Evolutionary conservation across 208 protist species (phyloP).

Genomic region (Leptomonas pyrrhocoris): DNA sequence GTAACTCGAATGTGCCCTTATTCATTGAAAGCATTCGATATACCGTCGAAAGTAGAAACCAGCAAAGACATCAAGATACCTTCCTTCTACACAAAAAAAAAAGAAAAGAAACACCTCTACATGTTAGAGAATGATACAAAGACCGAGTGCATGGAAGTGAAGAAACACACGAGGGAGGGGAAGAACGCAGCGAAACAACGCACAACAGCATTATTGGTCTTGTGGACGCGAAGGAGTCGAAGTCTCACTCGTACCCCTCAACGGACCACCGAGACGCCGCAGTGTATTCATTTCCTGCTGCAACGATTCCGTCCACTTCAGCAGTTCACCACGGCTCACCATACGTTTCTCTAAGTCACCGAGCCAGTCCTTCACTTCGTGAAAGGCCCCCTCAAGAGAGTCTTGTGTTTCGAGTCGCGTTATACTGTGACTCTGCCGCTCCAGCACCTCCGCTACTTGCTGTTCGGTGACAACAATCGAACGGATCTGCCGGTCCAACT

Average conservation of each 20-base stretch:
- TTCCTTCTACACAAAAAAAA: too few species aligned
- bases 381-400: slow-evolving; percentile 60
- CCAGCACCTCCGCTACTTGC: slow-evolving; percentile 21
- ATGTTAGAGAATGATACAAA: too few species aligned
- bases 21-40: too few species aligned
- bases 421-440: slow-evolving; percentile 43
- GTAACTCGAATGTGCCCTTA: too few species aligned
- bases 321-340: slow-evolving; percentile 62
- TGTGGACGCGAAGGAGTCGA: too few species aligned
- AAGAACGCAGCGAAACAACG: background rate
- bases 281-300: slow-evolving; percentile 46
- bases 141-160: too few species aligned
- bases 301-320: slow-evolving; percentile 49
- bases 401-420: slow-evolving; percentile 43
- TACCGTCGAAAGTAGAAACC: too few species aligned
- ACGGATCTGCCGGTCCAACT: slow-evolving; percentile 21
- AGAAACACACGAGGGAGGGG: background rate
- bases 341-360: slow-evolving; percentile 70
- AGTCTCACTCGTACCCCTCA: too few species aligned
- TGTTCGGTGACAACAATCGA: slow-evolving; percentile 15
- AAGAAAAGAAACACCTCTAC: background rate
- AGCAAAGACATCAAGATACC: too few species aligned
- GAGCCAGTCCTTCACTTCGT: slow-evolving; percentile 88
- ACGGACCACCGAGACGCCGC: slow-evolving; percentile 1
- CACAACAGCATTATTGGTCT: too few species aligned